A percentile compares a stretch with the other conserved stretches of the same genome.
Evolutionary conservation across 768 basidiomycete species (phyloP).

Genomic region (Thelephora ganbajun): DNA sequence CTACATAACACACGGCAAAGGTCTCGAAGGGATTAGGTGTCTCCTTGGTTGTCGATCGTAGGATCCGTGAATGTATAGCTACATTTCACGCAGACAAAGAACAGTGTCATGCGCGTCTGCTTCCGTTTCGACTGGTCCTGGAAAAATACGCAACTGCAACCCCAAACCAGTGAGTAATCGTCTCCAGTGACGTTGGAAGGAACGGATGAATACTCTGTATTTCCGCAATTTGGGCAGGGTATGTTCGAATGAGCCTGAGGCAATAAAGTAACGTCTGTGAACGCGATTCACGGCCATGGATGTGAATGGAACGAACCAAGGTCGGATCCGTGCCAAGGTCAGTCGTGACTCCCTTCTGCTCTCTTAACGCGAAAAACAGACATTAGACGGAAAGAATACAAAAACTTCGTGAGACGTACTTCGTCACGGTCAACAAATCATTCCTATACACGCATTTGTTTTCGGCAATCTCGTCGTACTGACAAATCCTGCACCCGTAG

Average conservation of each 20-base stretch:
- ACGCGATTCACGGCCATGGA: too few relatives aligned
- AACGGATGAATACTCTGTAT: conserved; percentile 49
- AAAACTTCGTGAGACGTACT: conserved; percentile 31
- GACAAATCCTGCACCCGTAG: conserved; percentile 85
- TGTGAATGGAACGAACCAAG: conserved; percentile 32
- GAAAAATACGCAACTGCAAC: conserved; percentile 72
- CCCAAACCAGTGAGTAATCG: conserved; percentile 2
- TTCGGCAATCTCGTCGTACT: conserved; percentile 70
- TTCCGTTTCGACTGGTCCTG: conserved; percentile 97
- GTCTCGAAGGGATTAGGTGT: too few relatives aligned
- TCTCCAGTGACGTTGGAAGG: neutral
- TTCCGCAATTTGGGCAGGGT: conserved; percentile 66
- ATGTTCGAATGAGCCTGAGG: conserved; percentile 72
- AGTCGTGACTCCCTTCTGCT: conserved; percentile 83
- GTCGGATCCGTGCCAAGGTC: conserved; percentile 86
- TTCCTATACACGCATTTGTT: conserved; percentile 90
- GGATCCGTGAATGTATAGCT: conserved; percentile 67
- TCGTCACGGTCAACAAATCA: conserved; percentile 85
- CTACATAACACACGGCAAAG: too few relatives aligned
- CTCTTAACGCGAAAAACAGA: conserved; percentile 31
- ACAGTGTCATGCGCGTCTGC: conserved; percentile 89
- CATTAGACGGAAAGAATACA: neutral
- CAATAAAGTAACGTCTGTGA: conserved; percentile 1
- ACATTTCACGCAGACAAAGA: conserved; percentile 81
- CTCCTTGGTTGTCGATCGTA: conserved; percentile 8